Conservation (phyloP, 23 red algal species). For the Gracilariopsis chorda region DNA sequence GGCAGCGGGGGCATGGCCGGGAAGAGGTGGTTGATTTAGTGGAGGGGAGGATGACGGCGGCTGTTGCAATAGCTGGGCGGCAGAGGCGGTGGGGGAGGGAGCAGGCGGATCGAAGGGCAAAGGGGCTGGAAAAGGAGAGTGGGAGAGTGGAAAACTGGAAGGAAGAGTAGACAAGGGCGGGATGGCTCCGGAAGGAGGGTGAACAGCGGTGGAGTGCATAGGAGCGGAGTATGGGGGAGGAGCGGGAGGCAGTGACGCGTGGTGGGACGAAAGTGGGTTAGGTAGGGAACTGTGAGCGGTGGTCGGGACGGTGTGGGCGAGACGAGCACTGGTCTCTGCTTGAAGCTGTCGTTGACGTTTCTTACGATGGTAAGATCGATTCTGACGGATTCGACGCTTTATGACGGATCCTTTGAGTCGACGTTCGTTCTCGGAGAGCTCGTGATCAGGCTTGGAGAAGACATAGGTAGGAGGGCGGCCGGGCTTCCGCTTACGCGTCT, state of each 20-base stretch:
- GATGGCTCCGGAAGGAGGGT: too few species aligned
- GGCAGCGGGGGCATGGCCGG: background rate
- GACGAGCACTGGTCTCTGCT: background rate
- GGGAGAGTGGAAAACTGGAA: background rate
- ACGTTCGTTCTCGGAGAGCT: constrained; percentile 85
- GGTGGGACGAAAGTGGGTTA: too few species aligned
- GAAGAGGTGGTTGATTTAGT: background rate
- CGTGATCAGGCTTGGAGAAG: constrained; percentile 84
- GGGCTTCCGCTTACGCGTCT: constrained; percentile 51
- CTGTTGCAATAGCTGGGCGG: background rate
- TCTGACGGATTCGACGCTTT: constrained; percentile 86
- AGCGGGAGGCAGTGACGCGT: background rate
- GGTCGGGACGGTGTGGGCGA: background rate
- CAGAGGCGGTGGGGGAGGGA: background rate
- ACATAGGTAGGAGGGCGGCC: constrained; percentile 88
- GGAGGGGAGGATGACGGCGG: background rate
- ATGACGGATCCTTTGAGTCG: constrained; percentile 79
- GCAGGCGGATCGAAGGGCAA: background rate
- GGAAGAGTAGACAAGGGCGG: background rate
- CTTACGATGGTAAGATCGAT: constrained; percentile 88
- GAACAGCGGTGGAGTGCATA: background rate
- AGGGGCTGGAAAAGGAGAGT: background rate
- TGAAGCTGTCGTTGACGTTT: constrained; percentile 34
- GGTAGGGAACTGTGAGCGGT: too few species aligned
- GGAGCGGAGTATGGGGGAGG: background rate